Conservation (phyloP, 768 basidiomycete genomes). For the Collybiopsis confluens region DNA sequence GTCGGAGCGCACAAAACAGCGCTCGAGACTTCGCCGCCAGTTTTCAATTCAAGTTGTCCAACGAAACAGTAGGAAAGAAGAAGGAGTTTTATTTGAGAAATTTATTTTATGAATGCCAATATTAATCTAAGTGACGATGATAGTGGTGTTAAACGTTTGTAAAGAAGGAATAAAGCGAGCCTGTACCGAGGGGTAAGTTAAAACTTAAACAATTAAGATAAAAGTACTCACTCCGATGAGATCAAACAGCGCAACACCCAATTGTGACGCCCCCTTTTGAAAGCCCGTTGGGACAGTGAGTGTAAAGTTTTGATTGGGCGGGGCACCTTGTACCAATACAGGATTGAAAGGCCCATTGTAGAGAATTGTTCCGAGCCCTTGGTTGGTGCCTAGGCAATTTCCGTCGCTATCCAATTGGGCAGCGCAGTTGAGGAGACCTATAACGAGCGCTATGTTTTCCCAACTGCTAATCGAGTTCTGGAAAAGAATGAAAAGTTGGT, state of each 20-base stretch:
- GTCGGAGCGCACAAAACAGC: too few relatives aligned
- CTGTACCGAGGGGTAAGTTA: not conserved
- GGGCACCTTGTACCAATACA: not conserved
- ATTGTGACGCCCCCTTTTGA: not conserved
- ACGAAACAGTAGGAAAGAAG: too few relatives aligned
- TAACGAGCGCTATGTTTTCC: not conserved
- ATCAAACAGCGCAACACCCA: constrained; percentile 2
- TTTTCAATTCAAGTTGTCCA: too few relatives aligned
- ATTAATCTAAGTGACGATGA: not conserved
- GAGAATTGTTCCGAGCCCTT: not conserved
- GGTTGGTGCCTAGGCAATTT: not conserved
- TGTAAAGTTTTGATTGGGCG: constrained; percentile 3
- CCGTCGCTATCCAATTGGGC: too few relatives aligned
- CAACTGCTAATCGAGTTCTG: not conserved
- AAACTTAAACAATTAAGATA: not conserved
- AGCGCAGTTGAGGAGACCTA: not conserved
- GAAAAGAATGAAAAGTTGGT: not conserved
- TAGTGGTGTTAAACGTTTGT: not conserved
- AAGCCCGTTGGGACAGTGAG: not conserved
- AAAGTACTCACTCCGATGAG: constrained; percentile 1
- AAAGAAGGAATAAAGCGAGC: not conserved
- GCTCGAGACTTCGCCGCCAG: too few relatives aligned
- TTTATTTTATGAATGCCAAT: too few relatives aligned
- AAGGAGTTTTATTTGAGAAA: too few relatives aligned
- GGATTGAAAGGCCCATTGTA: constrained; percentile 5